Conservation (phyloP, 2,329 filamentous ascomycete genomes). For the Epichloe hybrida region DNA sequence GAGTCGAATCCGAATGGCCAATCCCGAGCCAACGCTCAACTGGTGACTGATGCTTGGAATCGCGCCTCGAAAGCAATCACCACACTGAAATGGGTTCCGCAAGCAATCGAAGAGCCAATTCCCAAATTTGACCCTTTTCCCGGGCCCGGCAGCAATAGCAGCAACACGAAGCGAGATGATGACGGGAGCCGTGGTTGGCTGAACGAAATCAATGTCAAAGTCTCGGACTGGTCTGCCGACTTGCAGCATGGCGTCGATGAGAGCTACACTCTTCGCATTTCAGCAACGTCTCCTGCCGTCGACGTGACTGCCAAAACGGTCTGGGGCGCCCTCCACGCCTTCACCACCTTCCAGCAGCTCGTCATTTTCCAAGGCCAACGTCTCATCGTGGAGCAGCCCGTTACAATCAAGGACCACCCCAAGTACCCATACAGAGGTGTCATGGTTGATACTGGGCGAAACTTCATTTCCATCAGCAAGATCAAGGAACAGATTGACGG, state of each 20-base stretch:
- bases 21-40: constrained; percentile 4
- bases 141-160: constrained; percentile 16
- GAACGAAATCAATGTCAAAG: constrained; percentile 29
- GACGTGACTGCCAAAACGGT: constrained; percentile 34
- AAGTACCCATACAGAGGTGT: constrained; percentile 40
- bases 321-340: constrained; percentile 41
- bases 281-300: constrained; percentile 24
- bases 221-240: constrained; percentile 30
- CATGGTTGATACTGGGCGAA: constrained; percentile 41
- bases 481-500: constrained; percentile 40
- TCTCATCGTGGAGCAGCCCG: constrained; percentile 38
- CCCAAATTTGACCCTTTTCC: constrained; percentile 37
- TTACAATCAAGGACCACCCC: constrained; percentile 34
- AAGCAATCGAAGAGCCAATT: constrained; percentile 37
- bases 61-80: constrained; percentile 34
- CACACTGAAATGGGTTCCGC: constrained; percentile 38
- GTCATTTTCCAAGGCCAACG: constrained; percentile 32
- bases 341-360: constrained; percentile 43
- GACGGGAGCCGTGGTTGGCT: constrained; percentile 15
- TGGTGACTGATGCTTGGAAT: constrained; percentile 33
- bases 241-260: constrained; percentile 43
- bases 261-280: constrained; percentile 37
- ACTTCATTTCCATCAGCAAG: constrained; percentile 37
- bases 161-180: constrained; percentile 16
- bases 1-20: not conserved